Conservation (phyloP, 176 grass and related monocot species). For the Urochloa ruziziensis region DNA sequence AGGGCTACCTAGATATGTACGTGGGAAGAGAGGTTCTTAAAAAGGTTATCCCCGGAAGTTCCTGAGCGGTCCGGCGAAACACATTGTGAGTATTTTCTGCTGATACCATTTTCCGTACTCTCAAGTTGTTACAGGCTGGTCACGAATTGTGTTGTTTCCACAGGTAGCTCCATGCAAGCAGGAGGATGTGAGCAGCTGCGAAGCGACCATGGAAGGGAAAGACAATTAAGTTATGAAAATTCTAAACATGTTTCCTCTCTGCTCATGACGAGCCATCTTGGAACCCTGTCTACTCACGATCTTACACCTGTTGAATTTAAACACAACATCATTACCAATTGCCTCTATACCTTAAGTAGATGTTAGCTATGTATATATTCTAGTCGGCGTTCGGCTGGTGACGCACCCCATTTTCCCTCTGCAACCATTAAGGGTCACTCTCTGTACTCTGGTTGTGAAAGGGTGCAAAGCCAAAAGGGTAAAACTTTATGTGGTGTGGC, state of each 20-base stretch:
- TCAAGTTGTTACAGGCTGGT: neutral
- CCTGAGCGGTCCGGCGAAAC: neutral
- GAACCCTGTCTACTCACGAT: neutral
- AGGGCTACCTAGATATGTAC: slow-evolving; percentile 40
- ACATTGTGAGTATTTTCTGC: neutral
- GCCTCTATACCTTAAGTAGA: neutral
- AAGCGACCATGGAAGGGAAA: neutral
- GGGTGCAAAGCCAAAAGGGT: neutral
- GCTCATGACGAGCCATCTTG: neutral
- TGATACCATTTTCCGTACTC: neutral
- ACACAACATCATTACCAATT: neutral
- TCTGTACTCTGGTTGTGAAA: neutral
- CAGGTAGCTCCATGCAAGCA: neutral
- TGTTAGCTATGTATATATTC: neutral
- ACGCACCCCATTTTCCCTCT: neutral
- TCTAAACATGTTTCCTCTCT: neutral
- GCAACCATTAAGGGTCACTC: neutral
- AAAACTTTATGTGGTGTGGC: neutral
- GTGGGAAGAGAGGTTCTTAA: slow-evolving; percentile 38
- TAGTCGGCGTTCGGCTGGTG: neutral
- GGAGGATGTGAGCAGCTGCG: too few relatives aligned
- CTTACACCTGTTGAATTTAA: neutral
- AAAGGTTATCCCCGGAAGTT: neutral
- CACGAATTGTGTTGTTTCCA: neutral
- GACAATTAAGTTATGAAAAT: neutral